Base-by-base conservation (phyloP, 2,329 filamentous ascomycete genomes). In the Botryosphaeria dothidea region DNA sequence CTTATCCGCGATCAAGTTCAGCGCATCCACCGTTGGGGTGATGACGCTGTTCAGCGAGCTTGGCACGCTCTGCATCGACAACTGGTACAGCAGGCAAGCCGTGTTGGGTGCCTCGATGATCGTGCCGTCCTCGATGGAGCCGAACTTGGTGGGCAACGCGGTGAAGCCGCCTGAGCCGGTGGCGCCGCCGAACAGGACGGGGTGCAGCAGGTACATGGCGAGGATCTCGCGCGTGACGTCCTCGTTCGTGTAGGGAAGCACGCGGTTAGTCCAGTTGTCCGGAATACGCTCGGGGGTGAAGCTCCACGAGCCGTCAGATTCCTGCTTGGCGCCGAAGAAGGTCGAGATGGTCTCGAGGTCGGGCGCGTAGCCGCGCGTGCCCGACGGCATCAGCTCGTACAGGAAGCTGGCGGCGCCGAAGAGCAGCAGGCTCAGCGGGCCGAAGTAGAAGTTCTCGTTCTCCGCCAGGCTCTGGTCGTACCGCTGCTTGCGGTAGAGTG, bases 381-480 rank as follows among this genome's bases (percentile, higher is more conserved):
- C 73, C 11, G 11, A 15, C 5, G 80, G 78, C 69, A 79, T 78
- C 13, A 81, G 72, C 66, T 79, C 75, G 71, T 81, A 82, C 13
- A 82, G 66, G 73, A 82, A 81, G 46, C 74, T 76, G 2, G 80
- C 75, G 21, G 79, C 79, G 38, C 79, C 78, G 66, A 75, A 80
- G 17, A 80, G 72, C 5, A 82, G 71, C 3, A 81, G 68, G 11
- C 72, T 69, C 15, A 77, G 67, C 1, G 79, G 79, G n/a, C 78
- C 78, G 54, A 80, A 81, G 71, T 71, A 80, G 72, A 81, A 81
- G 66, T 80, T 78, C 2, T 71, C 68, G 66, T 80, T 81, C 52
- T 78, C 65, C 15, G 70, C 69, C 2, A 72, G 66, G 8, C 74
- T 78, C 56, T 80, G 74, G 17, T 77, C 70, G 68, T 77, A 81